A percentile compares a stretch with the other conserved stretches of the same genome.
These are phyloP conservation scores for Periconia sp. DNA, from an alignment of 2,329 filamentous ascomycete genomes.

Conservation along the genomic window DNA sequence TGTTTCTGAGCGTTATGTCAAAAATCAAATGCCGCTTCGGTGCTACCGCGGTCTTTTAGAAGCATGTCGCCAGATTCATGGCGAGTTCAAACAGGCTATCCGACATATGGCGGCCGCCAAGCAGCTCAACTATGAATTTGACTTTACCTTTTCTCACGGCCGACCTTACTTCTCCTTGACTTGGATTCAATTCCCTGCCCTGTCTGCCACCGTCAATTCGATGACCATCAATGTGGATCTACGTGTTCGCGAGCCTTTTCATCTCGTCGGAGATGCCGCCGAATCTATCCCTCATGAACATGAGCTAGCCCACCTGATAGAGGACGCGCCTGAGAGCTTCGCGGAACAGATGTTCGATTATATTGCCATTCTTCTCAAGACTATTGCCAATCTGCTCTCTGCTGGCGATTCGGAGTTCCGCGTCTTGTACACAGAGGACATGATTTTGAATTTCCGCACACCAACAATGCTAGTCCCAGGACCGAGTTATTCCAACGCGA, in stretches of 20 bases:
- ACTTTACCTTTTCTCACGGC: slow-evolving; percentile 38
- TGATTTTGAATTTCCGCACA: slow-evolving; percentile 36
- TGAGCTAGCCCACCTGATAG: slow-evolving; percentile 30
- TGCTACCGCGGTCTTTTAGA: slow-evolving; percentile 34
- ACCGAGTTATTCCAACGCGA: slow-evolving; percentile 18
- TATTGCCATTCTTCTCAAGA: slow-evolving; percentile 37
- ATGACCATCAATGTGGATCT: slow-evolving; percentile 37
- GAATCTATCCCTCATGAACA: slow-evolving; percentile 28
- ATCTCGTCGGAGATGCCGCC: slow-evolving; percentile 11
- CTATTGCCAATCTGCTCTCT: slow-evolving; percentile 30
- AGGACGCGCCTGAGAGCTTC: slow-evolving; percentile 32
- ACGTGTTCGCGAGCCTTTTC: slow-evolving; percentile 33
- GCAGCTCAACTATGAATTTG: slow-evolving; percentile 31
- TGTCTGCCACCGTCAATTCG: slow-evolving; percentile 36
- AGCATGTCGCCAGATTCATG: slow-evolving; percentile 28
- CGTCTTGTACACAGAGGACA: slow-evolving; percentile 31
- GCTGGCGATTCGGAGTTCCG: slow-evolving; percentile 25
- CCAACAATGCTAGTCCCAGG: slow-evolving; percentile 27
- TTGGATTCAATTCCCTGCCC: slow-evolving; percentile 33
- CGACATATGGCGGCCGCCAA: slow-evolving; percentile 33
- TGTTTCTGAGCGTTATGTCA: slow-evolving; percentile 33
- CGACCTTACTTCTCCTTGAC: slow-evolving; percentile 39
- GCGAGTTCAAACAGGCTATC: slow-evolving; percentile 35
- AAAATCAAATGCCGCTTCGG: slow-evolving; percentile 32
- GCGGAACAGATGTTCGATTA: slow-evolving; percentile 39